A percentile compares a stretch with the other conserved stretches of the same genome.
Evolutionary conservation across 2,329 filamentous ascomycete genomes (phyloP).

Genomic region (Dactylellina sp.): DNA sequence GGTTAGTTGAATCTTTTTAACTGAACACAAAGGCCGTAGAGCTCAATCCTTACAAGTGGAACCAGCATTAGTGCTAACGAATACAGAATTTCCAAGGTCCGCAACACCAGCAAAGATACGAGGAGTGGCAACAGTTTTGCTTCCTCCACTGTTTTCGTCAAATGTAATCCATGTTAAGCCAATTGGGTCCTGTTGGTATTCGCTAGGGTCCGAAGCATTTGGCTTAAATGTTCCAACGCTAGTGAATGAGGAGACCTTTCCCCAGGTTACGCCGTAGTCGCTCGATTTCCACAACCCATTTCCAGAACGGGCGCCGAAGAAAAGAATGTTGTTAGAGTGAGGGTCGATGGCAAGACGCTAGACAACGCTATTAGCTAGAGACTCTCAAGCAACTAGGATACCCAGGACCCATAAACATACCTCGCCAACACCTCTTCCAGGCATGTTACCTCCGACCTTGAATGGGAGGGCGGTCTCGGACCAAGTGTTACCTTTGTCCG

Average conservation of each 20-base stretch:
- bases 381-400: background rate
- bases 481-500: constrained; percentile 70
- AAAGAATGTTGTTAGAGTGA: constrained; percentile 70
- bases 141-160: constrained; percentile 66
- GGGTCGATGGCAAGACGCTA: constrained; percentile 70
- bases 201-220: constrained; percentile 66
- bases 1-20: too few species aligned
- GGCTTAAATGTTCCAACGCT: constrained; percentile 68
- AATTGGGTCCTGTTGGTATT: constrained; percentile 66
- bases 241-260: constrained; percentile 68
- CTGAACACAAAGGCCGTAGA: too few species aligned
- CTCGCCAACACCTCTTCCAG: constrained; percentile 71
- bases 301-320: constrained; percentile 71
- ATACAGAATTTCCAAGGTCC: constrained; percentile 69
- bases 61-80: constrained; percentile 69
- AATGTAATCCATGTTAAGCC: constrained; percentile 70
- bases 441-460: constrained; percentile 74
- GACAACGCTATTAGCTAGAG: background rate
- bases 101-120: constrained; percentile 71
- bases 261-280: constrained; percentile 69
- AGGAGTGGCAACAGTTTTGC: constrained; percentile 67
- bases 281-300: constrained; percentile 72
- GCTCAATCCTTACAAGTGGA: constrained; percentile 64
- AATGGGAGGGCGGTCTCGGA: constrained; percentile 68
- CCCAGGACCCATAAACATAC: constrained; percentile 37